Evolutionary conservation across 2,329 filamentous ascomycete genomes (phyloP).

Genomic region (Ceratocystis variospora): DNA sequence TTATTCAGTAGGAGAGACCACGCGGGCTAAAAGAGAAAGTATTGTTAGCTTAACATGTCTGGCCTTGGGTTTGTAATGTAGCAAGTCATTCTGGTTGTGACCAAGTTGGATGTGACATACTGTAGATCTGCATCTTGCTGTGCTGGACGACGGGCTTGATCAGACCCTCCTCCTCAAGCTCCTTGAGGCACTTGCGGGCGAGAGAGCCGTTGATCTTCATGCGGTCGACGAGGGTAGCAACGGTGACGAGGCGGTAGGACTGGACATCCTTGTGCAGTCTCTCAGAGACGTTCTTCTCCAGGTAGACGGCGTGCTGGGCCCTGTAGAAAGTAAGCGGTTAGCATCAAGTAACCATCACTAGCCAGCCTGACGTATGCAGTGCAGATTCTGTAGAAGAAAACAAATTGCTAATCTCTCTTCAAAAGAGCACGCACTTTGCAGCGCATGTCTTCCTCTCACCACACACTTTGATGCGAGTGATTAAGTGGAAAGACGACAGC

Average conservation of each 20-base stretch:
- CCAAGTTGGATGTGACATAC: constrained; percentile 31
- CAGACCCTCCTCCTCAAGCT: constrained; percentile 94
- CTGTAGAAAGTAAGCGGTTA: constrained; percentile 14
- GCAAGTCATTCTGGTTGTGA: no score
- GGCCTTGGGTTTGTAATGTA: background rate
- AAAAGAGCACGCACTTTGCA: background rate
- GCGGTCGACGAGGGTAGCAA: constrained; percentile 96
- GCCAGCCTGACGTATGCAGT: no score
- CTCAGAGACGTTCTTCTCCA: constrained; percentile 95
- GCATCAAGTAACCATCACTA: background rate
- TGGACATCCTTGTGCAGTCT: constrained; percentile 99
- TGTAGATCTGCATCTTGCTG: constrained; percentile 99
- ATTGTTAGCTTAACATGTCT: constrained; percentile 14
- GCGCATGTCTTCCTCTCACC: background rate
- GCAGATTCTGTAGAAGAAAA: no score
- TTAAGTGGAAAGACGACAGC: background rate
- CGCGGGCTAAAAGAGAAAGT: constrained; percentile 12
- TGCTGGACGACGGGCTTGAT: constrained; percentile 97
- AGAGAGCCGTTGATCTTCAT: constrained; percentile 99
- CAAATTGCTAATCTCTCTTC: no score
- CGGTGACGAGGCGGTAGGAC: constrained; percentile 98
- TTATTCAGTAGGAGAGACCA: constrained; percentile 19
- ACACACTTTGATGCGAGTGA: background rate
- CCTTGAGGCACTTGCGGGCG: constrained; percentile 74
- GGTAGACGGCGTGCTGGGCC: constrained; percentile 97